phyloP scores from a whole-genome alignment of 2,329 filamentous ascomycete species.

The Pestalotiopsis sp. region DNA sequence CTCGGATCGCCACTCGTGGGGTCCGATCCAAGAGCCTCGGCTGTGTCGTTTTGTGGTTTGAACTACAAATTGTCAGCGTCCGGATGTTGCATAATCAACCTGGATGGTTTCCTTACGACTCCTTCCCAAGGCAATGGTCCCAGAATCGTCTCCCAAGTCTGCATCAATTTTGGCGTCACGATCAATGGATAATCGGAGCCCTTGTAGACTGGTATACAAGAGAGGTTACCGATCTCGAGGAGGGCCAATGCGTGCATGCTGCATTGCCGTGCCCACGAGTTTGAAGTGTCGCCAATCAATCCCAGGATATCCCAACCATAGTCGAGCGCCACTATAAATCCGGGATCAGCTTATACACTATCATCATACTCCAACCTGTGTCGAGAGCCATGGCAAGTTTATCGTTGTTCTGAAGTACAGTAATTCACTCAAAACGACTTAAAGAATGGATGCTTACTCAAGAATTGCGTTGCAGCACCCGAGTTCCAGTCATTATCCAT shows the following conservation, averaged over 20 bases:
- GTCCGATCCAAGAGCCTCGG: constrained; percentile 40
- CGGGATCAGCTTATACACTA: background rate
- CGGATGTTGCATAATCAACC: constrained; percentile 9
- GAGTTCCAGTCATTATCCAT: constrained; percentile 49
- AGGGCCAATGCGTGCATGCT: constrained; percentile 47
- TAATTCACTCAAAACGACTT: no score
- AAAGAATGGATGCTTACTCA: constrained; percentile 20
- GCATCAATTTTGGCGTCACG: constrained; percentile 44
- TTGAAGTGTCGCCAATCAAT: constrained; percentile 38
- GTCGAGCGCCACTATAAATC: constrained; percentile 38
- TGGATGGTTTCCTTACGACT: constrained; percentile 31
- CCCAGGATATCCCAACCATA: constrained; percentile 46
- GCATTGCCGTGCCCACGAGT: constrained; percentile 46
- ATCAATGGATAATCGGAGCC: constrained; percentile 48
- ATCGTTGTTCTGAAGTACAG: no score
- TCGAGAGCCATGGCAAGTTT: no score
- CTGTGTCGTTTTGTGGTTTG: constrained; percentile 40
- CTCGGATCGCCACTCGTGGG: constrained; percentile 46
- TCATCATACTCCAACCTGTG: no score
- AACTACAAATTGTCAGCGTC: constrained; percentile 30
- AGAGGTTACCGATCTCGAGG: constrained; percentile 45
- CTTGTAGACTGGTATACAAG: constrained; percentile 49
- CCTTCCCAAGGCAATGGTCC: constrained; percentile 46
- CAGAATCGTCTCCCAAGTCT: constrained; percentile 45
- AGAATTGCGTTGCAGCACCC: constrained; percentile 42